Evolutionary conservation across 257 asterid genomes (phyloP).

Genomic region (Nicotiana noctiflora): DNA sequence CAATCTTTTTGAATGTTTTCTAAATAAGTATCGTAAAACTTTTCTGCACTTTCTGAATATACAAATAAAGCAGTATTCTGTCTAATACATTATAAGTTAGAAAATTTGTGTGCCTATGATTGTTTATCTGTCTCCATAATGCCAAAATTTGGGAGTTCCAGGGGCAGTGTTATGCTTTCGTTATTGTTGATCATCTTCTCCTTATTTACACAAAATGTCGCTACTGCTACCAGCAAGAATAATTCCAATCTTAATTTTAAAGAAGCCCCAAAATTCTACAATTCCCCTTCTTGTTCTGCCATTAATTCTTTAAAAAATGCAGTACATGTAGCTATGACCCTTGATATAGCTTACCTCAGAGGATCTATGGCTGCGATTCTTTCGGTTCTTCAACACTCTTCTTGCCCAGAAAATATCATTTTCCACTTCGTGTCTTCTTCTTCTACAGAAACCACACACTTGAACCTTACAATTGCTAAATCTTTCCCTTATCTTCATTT

Average conservation of each 20-base stretch:
- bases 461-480: slow-evolving; percentile 32
- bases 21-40: background rate
- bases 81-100: background rate
- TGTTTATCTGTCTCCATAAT: background rate
- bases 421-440: slow-evolving; percentile 67
- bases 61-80: background rate
- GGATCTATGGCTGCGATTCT: slow-evolving; percentile 88
- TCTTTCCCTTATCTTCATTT: slow-evolving; percentile 74
- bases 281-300: slow-evolving; percentile 47
- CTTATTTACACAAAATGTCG: background rate
- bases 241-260: slow-evolving; percentile 29
- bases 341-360: slow-evolving; percentile 67
- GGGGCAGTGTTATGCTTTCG: background rate
- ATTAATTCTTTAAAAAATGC: slow-evolving; percentile 17
- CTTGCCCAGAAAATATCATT: slow-evolving; percentile 77
- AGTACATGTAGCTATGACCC: slow-evolving; percentile 79
- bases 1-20: background rate
- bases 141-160: slow-evolving; percentile 15
- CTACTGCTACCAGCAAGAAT: background rate
- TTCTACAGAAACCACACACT: slow-evolving; percentile 20
- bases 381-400: slow-evolving; percentile 78
- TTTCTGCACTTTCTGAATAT: background rate
- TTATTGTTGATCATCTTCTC: slow-evolving; percentile 18
- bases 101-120: background rate
- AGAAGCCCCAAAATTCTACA: slow-evolving; percentile 88